phyloP scores from a whole-genome alignment of 441 rosid species.

The Populus hybrid region DNA sequence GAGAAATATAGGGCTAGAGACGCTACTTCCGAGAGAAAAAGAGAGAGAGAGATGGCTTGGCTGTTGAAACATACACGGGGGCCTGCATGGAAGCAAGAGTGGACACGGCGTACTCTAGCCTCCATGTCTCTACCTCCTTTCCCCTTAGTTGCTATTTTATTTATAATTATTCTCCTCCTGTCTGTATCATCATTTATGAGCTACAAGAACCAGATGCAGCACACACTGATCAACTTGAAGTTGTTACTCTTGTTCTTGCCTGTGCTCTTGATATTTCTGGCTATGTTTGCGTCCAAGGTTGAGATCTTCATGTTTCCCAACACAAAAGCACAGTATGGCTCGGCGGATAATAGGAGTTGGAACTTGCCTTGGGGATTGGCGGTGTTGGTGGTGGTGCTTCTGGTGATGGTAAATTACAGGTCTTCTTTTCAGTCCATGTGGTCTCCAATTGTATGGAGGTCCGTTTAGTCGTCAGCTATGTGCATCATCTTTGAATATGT shows the following conservation, averaged over 20 bases:
- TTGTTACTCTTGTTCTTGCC: constrained; percentile 51
- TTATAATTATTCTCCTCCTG: constrained; percentile 44
- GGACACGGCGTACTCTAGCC: constrained; percentile 42
- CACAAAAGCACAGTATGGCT: constrained; percentile 22
- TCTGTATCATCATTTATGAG: constrained; percentile 43
- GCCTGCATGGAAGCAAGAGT: constrained; percentile 53
- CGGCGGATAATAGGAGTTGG: constrained; percentile 22
- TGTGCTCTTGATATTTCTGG: constrained; percentile 40
- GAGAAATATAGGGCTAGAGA: background rate
- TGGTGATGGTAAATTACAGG: constrained; percentile 59
- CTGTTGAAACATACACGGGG: constrained; percentile 42
- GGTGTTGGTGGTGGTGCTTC: constrained; percentile 43
- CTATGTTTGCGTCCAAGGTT: constrained; percentile 16
- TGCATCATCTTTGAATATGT: background rate
- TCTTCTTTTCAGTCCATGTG: constrained; percentile 63
- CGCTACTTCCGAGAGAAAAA: background rate
- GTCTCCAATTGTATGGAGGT: constrained; percentile 42
- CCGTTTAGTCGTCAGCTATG: constrained; percentile 7
- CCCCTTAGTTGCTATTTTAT: constrained; percentile 43
- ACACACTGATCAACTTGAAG: constrained; percentile 38
- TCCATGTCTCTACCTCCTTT: constrained; percentile 58
- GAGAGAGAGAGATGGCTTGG: constrained; percentile 42
- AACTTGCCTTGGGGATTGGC: constrained; percentile 61
- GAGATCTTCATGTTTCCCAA: constrained; percentile 32
- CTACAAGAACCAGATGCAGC: constrained; percentile 41